Base-by-base conservation (phyloP, 139 green algal genomes). In the Chloropicon primus region DNA sequence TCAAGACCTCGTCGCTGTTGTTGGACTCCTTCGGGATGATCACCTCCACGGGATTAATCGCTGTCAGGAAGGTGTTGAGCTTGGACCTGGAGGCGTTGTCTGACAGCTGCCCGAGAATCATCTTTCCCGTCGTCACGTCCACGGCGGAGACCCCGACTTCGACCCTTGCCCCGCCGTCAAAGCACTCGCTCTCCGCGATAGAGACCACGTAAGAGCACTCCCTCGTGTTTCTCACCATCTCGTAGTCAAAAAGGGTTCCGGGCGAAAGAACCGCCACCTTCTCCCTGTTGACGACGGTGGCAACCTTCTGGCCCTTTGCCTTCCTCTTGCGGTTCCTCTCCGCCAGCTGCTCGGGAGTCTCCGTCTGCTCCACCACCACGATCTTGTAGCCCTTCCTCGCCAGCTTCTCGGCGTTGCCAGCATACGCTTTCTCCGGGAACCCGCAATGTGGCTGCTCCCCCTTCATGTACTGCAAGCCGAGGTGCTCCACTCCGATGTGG, bases 301-400 rank as follows among this genome's bases (percentile, higher is more conserved):
- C 41, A 17, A 62, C 92, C 27, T 86, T 84, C 71, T 76, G 76
- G 3, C 89, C 88, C 27, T 80, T 72, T 10, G 27, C 25, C 76
- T 87, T 85, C 2, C 85, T 84, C 79, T 91, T 77, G 72, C 87
- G 87, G 79, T 98, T 98, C 53, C 94, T 85, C 28, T 82, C 75
- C 73, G 78, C 84, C 5, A 99, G 86, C 88, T 90, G 81, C 26
- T 93, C 94, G 2, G 95, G 95, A 0, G 95, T 99, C 86, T 99
- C 95, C 2, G 86, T 94, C 87, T 98, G 94, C 86, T 98, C 95
- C 1, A 97, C 90, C 26, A 97, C 88, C 74, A 98, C 93, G n/a
- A 91, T 82, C 82, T 94, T 87, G 0, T 94, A 94, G 41, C 79
- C 74, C 41, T 88, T 89, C 0, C 92, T 80, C 1, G 89, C 95